These are phyloP conservation scores for Candida succiphila DNA, from an alignment of 805 yeast species.

Conservation along the genomic window DNA sequence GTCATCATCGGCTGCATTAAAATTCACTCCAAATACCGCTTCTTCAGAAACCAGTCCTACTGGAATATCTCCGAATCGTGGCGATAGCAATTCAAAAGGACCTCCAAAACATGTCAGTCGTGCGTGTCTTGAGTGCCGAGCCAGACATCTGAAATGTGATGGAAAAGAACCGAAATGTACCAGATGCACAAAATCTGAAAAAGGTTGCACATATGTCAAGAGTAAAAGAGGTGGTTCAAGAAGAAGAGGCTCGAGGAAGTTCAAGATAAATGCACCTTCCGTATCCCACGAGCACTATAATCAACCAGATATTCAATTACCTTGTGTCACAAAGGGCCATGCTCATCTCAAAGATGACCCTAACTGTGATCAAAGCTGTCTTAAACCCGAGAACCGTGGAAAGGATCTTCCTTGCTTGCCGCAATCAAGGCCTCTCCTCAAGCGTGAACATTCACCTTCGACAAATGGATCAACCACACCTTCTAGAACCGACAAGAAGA, in stretches of 20 bases:
- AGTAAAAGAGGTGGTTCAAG: conserved; percentile 46
- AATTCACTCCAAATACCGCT: too few relatives aligned
- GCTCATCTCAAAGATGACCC: conserved; percentile 9
- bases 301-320: conserved; percentile 9
- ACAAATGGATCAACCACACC: conserved; percentile 1
- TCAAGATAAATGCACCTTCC: conserved; percentile 2
- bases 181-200: conserved; percentile 26
- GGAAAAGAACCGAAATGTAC: conserved; percentile 36
- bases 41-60: too few relatives aligned
- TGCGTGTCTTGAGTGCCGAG: conserved; percentile 44
- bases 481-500: conserved; percentile 1
- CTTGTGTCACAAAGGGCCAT: conserved; percentile 19
- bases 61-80: too few relatives aligned
- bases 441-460: neutral
- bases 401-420: conserved; percentile 20
- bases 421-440: conserved; percentile 1
- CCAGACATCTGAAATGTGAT: conserved; percentile 40
- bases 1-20: too few relatives aligned
- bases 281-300: conserved; percentile 2
- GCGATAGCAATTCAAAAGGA: too few relatives aligned
- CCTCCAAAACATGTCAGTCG: conserved; percentile 31
- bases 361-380: conserved; percentile 17
- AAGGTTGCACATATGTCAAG: conserved; percentile 37
- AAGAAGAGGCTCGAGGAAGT: conserved; percentile 31
- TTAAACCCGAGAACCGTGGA: conserved; percentile 15